phyloP scores from a whole-genome alignment of 345 rosid genomes.

The Gossypium arboreum region DNA sequence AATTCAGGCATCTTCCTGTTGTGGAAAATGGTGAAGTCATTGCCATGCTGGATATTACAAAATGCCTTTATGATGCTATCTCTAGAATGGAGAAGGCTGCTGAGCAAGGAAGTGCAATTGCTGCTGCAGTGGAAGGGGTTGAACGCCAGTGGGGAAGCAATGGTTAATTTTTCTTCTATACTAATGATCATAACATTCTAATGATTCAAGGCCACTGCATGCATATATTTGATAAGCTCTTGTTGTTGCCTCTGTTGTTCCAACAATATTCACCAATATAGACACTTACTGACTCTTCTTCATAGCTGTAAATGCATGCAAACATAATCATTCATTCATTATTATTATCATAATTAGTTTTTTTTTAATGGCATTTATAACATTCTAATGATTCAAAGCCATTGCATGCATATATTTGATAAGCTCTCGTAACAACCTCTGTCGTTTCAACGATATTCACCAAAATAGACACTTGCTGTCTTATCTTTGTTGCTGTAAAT shows the following conservation, averaged over 20 bases:
- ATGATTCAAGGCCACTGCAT: not conserved
- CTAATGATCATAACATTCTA: not conserved
- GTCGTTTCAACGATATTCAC: not conserved
- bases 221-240: not conserved
- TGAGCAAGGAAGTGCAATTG: constrained; percentile 95
- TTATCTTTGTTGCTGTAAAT: not conserved
- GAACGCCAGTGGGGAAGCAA: constrained; percentile 92
- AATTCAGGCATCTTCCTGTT: constrained; percentile 96
- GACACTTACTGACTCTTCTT: not conserved
- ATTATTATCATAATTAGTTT: too few relatives aligned
- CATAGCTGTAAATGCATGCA: not conserved
- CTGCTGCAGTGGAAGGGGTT: constrained; percentile 99
- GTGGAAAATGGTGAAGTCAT: constrained; percentile 98
- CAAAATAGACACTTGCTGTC: not conserved
- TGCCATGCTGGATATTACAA: constrained; percentile 91
- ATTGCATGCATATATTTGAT: not conserved
- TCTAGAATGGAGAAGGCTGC: constrained; percentile 98
- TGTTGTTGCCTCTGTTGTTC: not conserved
- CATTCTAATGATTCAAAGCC: not conserved
- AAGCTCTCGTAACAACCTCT: not conserved
- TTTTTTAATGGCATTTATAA: not conserved
- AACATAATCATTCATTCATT: not conserved
- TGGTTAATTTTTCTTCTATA: constrained; percentile 15
- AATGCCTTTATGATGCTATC: constrained; percentile 94
- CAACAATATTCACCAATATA: not conserved